Percentiles rank a stretch among this genome's conserved stretches.
Conservation (phyloP, 305 asterid genomes). For the Rubia balearica region DNA sequence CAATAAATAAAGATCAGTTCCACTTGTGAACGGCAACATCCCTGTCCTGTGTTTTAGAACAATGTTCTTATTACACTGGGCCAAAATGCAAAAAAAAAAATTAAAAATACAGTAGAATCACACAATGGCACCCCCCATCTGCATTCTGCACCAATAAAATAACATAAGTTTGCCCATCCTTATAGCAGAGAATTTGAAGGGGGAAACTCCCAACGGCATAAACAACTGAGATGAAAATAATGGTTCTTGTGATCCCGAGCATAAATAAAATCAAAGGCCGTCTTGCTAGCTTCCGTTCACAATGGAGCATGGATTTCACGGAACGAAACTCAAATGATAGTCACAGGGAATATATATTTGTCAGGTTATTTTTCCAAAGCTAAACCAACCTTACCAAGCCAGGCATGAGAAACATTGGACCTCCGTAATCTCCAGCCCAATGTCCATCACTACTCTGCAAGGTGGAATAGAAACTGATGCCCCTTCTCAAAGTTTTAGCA, state of each 20-base stretch:
- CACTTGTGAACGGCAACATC: neutral
- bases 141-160: constrained; percentile 48
- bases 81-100: too few relatives aligned
- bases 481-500: constrained; percentile 59
- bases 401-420: constrained; percentile 78
- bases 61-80: neutral
- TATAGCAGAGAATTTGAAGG: constrained; percentile 7
- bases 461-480: constrained; percentile 62
- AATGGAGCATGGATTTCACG: neutral
- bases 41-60: neutral
- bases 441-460: constrained; percentile 83
- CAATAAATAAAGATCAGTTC: neutral
- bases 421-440: constrained; percentile 73
- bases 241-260: constrained; percentile 10
- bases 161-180: constrained; percentile 19
- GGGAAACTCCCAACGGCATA: constrained; percentile 9
- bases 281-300: constrained; percentile 8
- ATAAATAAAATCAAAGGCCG: constrained; percentile 3
- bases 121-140: too few relatives aligned
- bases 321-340: neutral
- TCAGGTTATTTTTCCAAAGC: neutral
- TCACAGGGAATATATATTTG: too few relatives aligned
- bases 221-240: constrained; percentile 9
- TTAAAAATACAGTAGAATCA: too few relatives aligned
- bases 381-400: constrained; percentile 58